These are phyloP conservation scores for Termitomyces sp. DNA, from an alignment of 768 basidiomycete genomes.

Conservation along the genomic window DNA sequence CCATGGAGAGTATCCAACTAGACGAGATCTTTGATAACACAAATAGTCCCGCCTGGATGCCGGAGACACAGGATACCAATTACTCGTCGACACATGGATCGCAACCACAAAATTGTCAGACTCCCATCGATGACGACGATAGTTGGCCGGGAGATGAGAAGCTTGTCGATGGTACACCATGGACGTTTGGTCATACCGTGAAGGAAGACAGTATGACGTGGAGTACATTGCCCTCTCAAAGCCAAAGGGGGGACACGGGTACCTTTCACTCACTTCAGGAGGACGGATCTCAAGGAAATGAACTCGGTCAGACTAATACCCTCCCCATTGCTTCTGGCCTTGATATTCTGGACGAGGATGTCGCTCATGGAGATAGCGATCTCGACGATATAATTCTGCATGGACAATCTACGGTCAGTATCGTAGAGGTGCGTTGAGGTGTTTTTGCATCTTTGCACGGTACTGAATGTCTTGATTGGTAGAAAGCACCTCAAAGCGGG, in stretches of 20 bases:
- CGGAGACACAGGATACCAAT: conserved; percentile 56
- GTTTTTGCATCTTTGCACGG: not conserved
- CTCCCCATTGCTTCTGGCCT: conserved; percentile 29
- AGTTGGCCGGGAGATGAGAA: conserved; percentile 76
- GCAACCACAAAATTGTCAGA: conserved; percentile 27
- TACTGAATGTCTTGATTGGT: conserved; percentile 8
- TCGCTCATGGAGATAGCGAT: conserved; percentile 24
- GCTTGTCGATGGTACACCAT: conserved; percentile 46
- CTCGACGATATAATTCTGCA: conserved; percentile 37
- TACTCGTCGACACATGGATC: conserved; percentile 32
- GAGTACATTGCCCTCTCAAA: conserved; percentile 64
- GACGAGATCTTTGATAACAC: conserved; percentile 46
- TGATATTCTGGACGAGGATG: conserved; percentile 20
- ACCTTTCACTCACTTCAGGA: conserved; percentile 17
- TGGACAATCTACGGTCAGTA: conserved; percentile 29
- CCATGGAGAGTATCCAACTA: conserved; percentile 45
- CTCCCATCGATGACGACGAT: conserved; percentile 52
- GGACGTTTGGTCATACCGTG: conserved; percentile 51
- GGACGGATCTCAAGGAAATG: conserved; percentile 6
- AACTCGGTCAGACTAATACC: conserved; percentile 8
- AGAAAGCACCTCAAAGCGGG: conserved; percentile 32
- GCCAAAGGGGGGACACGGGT: conserved; percentile 39
- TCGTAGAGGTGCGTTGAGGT: conserved; percentile 35
- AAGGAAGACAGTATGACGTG: conserved; percentile 73
- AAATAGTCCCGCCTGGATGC: conserved; percentile 47